Base-by-base conservation (phyloP, 768 basidiomycete species). In the Paxillus involutus region DNA sequence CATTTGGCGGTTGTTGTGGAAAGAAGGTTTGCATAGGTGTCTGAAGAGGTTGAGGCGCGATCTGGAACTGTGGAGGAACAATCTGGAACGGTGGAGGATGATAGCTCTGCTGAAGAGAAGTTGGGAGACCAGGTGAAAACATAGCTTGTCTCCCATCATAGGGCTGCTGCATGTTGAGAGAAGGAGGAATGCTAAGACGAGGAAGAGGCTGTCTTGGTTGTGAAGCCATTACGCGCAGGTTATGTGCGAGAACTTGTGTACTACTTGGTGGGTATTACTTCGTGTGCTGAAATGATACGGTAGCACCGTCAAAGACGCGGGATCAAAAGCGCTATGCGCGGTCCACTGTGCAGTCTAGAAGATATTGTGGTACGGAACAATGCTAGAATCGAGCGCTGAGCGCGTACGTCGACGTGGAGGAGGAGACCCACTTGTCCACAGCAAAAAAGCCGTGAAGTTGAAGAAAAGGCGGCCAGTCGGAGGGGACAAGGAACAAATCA, bases 1-100 rank as follows among this genome's bases (percentile, higher is more conserved):
- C 75, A 26, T 70, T 73, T 24, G 80, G 79, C 6, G 77, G 78
- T 35, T 74, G 77, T 1, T 71, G 74, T 33, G 75, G 72, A 56
- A 88, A 88, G 71, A 84, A 87, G 21, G 81, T 67, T 64, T 90
- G 89, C 76, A 90, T 83, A 43, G 88, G 89, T 4, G 87, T 89
- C 65, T 87, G 88, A 47, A 89, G 71, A 45, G 80, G 26, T 26
- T 26, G 66, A 39, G 55, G 77, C 52, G 61, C 70, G 57, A 75
- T 69, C 33, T 80, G 80, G 57, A 80, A 81, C 0, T 57, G 64
- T 1, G 78, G 66, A 39, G 55, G 77, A 52, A 61, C 70, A 57
- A 75, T 69, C 33, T 80, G 80, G 57, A 80, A 81, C 0, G 60
- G 64, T 1, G 78, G 67, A 0, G 85, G 81, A 57, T 81, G 83